Evolutionary conservation across 2,329 filamentous ascomycete species (phyloP), one percentile per base, ranked within the genome.

Genomic region (Fusarium bulbicola): DNA sequence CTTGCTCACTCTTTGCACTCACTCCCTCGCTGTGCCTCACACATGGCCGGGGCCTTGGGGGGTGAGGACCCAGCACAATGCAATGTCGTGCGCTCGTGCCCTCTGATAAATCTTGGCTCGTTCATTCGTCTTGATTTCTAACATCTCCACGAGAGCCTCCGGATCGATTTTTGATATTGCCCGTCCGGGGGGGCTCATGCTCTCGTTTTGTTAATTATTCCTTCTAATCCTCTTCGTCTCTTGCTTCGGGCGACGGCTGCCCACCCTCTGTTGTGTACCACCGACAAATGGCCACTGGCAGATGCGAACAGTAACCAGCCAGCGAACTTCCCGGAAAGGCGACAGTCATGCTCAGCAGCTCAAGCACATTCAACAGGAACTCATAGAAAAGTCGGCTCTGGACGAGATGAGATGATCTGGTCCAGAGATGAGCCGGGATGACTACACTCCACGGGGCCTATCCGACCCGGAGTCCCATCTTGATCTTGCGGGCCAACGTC

Each of bases 401-500:
- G 68, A 68, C 72, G 76, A 76, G 75, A 78, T 77, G 76, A 77
- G 76, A 77, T 78, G 76, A 77, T 75, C 75, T 70, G 74, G 76
- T 73, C 64, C 66, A 77, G 76, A 77, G 66, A 77, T 77, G 76
- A 76, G 76, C 74, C 74, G 75, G 76, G 75, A 77, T 78, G 76
- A 78, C 72, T 77, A 66, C 74, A 75, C 73, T 78, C 76, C 75
- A 68, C 75, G 75, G 76, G 74, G 73, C 76, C 76, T 78, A 75
- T 78, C 76, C 75, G 76, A 77, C 76, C 76, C 72, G 75, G 76
- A 77, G 76, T 76, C 74, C 72, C 75, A 79, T 73, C 68, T 80
- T 71, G 79, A 80, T 73, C 70, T 74, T 70, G 76, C 76, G 62
- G 77, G 81, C 68, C 74, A 78, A 70, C 77, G 77, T 74, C 79